Evolutionary conservation across 208 protist genomes (phyloP).

Genomic region (Crithidia expoeki): DNA sequence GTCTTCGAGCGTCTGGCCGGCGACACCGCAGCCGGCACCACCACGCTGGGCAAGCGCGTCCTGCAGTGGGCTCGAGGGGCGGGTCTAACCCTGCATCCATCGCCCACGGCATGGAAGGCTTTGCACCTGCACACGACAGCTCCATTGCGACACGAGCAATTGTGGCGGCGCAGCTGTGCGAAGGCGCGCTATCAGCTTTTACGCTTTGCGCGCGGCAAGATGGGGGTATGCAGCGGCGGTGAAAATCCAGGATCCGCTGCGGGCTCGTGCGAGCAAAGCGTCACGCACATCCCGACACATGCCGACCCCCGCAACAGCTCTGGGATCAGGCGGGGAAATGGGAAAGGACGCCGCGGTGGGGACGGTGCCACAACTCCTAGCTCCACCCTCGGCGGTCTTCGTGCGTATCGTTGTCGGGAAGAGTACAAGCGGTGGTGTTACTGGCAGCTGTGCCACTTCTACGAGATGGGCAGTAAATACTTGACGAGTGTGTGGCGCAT

Average conservation of each 20-base stretch:
- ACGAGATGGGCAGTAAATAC: slow-evolving; percentile 40
- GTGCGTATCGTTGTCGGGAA: slow-evolving; percentile 31
- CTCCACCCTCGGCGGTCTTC: slow-evolving; percentile 19
- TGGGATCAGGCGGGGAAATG: background rate
- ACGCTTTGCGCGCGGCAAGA: slow-evolving; percentile 4
- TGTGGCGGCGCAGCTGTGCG: slow-evolving; percentile 25
- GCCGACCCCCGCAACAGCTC: background rate
- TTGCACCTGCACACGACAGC: slow-evolving; percentile 3
- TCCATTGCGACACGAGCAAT: slow-evolving; percentile 20
- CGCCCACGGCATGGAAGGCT: background rate
- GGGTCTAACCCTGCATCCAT: slow-evolving; percentile 19
- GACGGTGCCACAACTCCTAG: background rate
- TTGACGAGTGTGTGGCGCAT: slow-evolving; percentile 43
- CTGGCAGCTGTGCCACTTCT: slow-evolving; percentile 50
- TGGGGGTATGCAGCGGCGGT: background rate
- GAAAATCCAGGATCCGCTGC: background rate
- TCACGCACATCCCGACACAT: background rate
- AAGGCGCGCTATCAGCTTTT: slow-evolving; percentile 14
- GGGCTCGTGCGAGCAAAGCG: background rate
- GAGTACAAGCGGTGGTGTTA: slow-evolving; percentile 41
- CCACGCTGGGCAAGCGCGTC: slow-evolving; percentile 28
- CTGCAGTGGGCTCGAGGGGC: slow-evolving; percentile 36
- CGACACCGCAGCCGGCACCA: slow-evolving; percentile 6
- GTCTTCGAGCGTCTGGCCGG: slow-evolving; percentile 20
- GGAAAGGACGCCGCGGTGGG: background rate